phyloP scores from a whole-genome alignment of 306 rosid species.

The Luffa acutangula region DNA sequence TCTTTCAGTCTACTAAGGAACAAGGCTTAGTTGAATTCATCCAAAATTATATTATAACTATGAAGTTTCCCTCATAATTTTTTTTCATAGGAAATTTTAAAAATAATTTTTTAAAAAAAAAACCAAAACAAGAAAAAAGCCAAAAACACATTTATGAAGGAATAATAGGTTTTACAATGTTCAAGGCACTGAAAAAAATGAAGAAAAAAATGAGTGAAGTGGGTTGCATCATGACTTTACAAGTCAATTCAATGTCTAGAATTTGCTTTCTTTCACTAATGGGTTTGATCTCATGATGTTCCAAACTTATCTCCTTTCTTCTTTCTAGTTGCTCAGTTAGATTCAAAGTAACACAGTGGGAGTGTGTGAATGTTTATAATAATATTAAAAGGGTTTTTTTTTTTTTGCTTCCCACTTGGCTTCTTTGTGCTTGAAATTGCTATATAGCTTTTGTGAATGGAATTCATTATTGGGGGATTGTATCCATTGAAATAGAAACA shows the following conservation, averaged over 20 bases:
- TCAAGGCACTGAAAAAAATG: neutral
- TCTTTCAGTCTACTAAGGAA: too few species aligned
- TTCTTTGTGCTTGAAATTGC: neutral
- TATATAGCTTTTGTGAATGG: neutral
- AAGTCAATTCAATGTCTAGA: neutral
- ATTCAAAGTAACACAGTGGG: neutral
- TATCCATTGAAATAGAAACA: neutral
- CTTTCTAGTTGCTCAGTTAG: neutral
- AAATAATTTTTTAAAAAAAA: too few species aligned
- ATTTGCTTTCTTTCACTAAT: neutral
- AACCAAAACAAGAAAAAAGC: too few species aligned
- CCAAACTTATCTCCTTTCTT: neutral
- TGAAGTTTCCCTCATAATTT: too few species aligned
- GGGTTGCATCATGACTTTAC: conserved; percentile 4
- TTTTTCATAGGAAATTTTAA: too few species aligned
- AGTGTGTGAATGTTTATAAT: neutral
- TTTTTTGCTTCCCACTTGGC: neutral
- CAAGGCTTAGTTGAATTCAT: too few species aligned
- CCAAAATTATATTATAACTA: too few species aligned
- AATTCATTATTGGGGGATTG: conserved; percentile 3
- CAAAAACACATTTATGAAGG: too few species aligned
- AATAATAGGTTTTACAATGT: too few species aligned
- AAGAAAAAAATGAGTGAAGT: neutral
- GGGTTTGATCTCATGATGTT: conserved; percentile 1
- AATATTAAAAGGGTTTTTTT: neutral